Evolutionary conservation across 106 monocot genomes (phyloP).

Genomic region (Amphibolis antarctica): DNA sequence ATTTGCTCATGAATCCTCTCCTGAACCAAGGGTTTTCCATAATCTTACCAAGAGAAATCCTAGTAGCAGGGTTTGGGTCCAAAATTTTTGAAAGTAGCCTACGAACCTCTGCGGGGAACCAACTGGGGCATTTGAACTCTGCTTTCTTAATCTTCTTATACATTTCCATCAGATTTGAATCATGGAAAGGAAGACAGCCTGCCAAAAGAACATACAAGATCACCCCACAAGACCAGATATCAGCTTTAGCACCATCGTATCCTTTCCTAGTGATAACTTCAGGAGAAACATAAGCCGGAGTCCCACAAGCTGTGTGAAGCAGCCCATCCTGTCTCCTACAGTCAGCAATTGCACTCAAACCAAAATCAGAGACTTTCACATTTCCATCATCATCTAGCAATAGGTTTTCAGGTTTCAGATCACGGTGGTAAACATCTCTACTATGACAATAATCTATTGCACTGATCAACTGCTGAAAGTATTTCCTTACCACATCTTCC

Average conservation of each 20-base stretch:
- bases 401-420: constrained; percentile 13
- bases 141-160: constrained; percentile 7
- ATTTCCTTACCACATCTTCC: constrained; percentile 2
- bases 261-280: constrained; percentile 11
- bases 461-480: constrained; percentile 10
- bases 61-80: constrained; percentile 5
- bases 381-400: constrained; percentile 11
- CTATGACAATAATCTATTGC: constrained; percentile 15
- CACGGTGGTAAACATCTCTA: constrained; percentile 11
- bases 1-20: background rate
- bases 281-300: constrained; percentile 14
- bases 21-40: constrained; percentile 12
- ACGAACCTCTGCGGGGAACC: constrained; percentile 8
- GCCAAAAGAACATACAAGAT: constrained; percentile 10
- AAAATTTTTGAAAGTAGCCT: constrained; percentile 1
- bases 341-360: constrained; percentile 10
- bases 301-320: constrained; percentile 15
- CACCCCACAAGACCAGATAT: constrained; percentile 12
- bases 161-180: constrained; percentile 9
- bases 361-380: constrained; percentile 14
- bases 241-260: constrained; percentile 9
- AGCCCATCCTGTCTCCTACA: constrained; percentile 6
- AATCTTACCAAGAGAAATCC: background rate
- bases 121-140: constrained; percentile 9
- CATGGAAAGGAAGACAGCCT: constrained; percentile 9